These are phyloP conservation scores for Hemisphaericaspora subhashii DNA, from an alignment of 1,139 yeast genomes.

Conservation along the genomic window DNA sequence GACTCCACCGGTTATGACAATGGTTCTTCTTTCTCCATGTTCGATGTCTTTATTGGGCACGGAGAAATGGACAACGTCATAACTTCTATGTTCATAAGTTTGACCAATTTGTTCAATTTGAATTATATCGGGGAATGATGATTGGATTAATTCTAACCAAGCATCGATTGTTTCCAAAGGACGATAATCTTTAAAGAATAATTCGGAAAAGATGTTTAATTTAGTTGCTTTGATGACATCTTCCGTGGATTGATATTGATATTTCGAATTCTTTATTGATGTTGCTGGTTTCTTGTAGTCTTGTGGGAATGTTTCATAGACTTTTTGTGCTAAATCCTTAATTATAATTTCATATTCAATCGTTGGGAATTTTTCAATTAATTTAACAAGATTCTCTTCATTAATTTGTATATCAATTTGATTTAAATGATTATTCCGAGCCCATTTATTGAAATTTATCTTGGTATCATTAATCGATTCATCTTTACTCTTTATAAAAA, in stretches of 20 bases:
- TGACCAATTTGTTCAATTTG: conserved; percentile 66
- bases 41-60: conserved; percentile 43
- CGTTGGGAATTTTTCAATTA: conserved; percentile 22
- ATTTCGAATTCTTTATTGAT: conserved; percentile 12
- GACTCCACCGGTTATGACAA: conserved; percentile 79
- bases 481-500: conserved; percentile 14
- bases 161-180: conserved; percentile 66
- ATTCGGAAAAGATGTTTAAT: conserved; percentile 30
- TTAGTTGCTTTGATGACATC: conserved; percentile 19
- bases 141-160: conserved; percentile 64
- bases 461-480: conserved; percentile 6
- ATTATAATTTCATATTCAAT: conserved; percentile 41
- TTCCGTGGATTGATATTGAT: conserved; percentile 20
- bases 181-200: conserved; percentile 71
- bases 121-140: conserved; percentile 58
- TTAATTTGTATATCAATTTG: conserved; percentile 39
- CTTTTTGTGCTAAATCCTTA: conserved; percentile 54
- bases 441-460: conserved; percentile 32
- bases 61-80: conserved; percentile 64
- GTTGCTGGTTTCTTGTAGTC: conserved; percentile 14
- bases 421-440: conserved; percentile 21
- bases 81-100: conserved; percentile 71
- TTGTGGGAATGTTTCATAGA: conserved; percentile 55
- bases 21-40: conserved; percentile 57
- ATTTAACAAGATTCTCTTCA: conserved; percentile 21